These are phyloP conservation scores for Monilinia fructicola DNA, from an alignment of 2,329 filamentous ascomycete species.

Conservation along the genomic window DNA sequence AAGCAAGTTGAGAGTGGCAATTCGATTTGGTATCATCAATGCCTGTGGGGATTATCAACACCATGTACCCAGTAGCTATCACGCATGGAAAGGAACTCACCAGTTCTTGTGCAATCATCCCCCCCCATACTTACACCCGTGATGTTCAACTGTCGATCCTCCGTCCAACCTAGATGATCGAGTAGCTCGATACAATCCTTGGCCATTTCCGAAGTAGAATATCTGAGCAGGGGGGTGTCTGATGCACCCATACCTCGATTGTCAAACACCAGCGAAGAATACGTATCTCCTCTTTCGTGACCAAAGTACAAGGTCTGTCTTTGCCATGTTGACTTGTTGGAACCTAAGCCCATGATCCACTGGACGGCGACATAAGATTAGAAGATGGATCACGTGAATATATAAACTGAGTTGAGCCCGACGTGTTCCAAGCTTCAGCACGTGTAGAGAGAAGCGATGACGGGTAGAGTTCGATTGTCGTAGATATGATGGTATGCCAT, in stretches of 20 bases:
- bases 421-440: background rate
- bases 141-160: constrained; percentile 61
- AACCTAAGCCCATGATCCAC: constrained; percentile 81
- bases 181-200: constrained; percentile 70
- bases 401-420: background rate
- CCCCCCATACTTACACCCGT: constrained; percentile 82
- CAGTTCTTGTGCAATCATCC: constrained; percentile 89
- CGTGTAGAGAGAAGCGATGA: background rate
- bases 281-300: constrained; percentile 64
- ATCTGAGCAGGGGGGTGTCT: constrained; percentile 73
- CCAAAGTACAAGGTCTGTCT: constrained; percentile 81
- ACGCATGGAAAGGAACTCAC: constrained; percentile 42
- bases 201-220: constrained; percentile 84
- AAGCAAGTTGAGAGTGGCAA: constrained; percentile 58
- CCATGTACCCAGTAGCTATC: background rate
- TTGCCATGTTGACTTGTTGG: constrained; percentile 70
- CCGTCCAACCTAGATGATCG: constrained; percentile 67
- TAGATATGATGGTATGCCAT: background rate
- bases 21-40: constrained; percentile 50
- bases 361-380: constrained; percentile 41
- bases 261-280: constrained; percentile 75
- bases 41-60: constrained; percentile 40
- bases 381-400: constrained; percentile 17
- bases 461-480: background rate
- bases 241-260: constrained; percentile 80